phyloP scores from a whole-genome alignment of 805 yeast genomes.

The Candida boleticola region DNA sequence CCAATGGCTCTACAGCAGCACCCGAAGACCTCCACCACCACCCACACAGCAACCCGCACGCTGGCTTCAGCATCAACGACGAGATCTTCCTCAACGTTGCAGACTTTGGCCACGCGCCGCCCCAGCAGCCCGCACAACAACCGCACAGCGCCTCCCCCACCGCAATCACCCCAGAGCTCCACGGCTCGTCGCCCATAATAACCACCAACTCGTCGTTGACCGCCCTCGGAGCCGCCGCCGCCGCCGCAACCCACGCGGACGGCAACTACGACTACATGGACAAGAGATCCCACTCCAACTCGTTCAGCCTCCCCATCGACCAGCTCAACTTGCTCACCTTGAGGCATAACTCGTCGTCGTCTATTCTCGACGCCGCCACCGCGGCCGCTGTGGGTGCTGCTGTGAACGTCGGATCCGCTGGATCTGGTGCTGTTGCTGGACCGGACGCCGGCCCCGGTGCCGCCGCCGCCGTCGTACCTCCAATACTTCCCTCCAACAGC shows the following conservation, averaged over 20 bases:
- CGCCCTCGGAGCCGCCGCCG: neutral
- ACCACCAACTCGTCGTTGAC: slow-evolving; percentile 4
- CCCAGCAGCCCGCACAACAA: neutral
- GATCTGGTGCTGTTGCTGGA: slow-evolving; percentile 1
- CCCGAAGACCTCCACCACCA: too few relatives aligned
- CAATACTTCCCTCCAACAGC: too few relatives aligned
- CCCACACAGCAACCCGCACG: slow-evolving; percentile 14
- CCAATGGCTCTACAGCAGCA: neutral
- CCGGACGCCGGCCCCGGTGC: slow-evolving; percentile 8
- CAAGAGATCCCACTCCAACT: slow-evolving; percentile 6
- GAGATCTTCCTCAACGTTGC: slow-evolving; percentile 21
- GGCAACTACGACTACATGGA: slow-evolving; percentile 5
- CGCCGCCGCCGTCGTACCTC: slow-evolving; percentile 2
- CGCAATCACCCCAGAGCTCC: slow-evolving; percentile 7
- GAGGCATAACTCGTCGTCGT: slow-evolving; percentile 4
- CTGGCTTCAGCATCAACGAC: slow-evolving; percentile 23
- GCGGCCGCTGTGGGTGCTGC: neutral
- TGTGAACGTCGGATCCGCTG: neutral
- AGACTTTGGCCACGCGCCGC: slow-evolving; percentile 3
- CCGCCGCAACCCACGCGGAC: neutral
- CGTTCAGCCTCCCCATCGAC: slow-evolving; percentile 16
- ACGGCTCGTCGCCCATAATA: slow-evolving; percentile 6
- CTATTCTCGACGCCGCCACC: neutral
- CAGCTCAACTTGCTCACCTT: slow-evolving; percentile 25
- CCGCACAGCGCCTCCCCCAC: neutral